These are phyloP conservation scores for Hypomontagnella submonticulosa DNA, from an alignment of 495 filamentous ascomycete genomes.

Conservation along the genomic window DNA sequence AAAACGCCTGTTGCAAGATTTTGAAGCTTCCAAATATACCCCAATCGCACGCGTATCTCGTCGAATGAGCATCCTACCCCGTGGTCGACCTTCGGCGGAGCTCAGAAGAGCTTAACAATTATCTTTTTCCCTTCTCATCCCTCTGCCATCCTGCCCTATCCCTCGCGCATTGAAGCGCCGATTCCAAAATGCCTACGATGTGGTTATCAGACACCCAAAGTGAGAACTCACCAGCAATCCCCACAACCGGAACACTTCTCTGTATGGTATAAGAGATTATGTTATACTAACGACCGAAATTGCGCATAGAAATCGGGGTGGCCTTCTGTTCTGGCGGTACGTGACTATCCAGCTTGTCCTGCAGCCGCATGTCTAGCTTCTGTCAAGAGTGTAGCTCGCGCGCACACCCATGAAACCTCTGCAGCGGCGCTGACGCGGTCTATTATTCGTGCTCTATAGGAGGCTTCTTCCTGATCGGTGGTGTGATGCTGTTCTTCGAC, in stretches of 20 bases:
- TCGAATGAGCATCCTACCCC: not conserved
- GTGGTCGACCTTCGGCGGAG: not conserved
- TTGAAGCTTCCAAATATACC: not conserved
- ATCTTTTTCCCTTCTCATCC: not conserved
- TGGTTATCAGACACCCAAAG: constrained; percentile 97
- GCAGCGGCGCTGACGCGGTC: constrained; percentile 30
- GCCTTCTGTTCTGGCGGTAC: constrained; percentile 95
- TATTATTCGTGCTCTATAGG: constrained; percentile 60
- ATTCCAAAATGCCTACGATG: constrained; percentile 70
- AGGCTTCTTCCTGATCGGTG: constrained; percentile 91
- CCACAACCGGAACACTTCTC: not conserved
- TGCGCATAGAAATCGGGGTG: constrained; percentile 82
- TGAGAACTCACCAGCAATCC: constrained; percentile 54
- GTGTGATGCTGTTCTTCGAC: constrained; percentile 96
- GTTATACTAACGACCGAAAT: constrained; percentile 19
- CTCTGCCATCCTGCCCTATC: not conserved
- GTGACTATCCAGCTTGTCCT: constrained; percentile 50
- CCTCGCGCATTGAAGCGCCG: constrained; percentile 19
- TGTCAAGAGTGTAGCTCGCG: constrained; percentile 2
- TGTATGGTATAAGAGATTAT: too few species aligned
- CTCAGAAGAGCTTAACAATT: not conserved
- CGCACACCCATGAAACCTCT: constrained; percentile 2
- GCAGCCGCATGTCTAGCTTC: constrained; percentile 23
- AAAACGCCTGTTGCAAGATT: constrained; percentile 3
- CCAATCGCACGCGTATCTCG: constrained; percentile 16